phyloP scores from a whole-genome alignment of 805 yeast genomes.

The Ogataea glucozyma region DNA sequence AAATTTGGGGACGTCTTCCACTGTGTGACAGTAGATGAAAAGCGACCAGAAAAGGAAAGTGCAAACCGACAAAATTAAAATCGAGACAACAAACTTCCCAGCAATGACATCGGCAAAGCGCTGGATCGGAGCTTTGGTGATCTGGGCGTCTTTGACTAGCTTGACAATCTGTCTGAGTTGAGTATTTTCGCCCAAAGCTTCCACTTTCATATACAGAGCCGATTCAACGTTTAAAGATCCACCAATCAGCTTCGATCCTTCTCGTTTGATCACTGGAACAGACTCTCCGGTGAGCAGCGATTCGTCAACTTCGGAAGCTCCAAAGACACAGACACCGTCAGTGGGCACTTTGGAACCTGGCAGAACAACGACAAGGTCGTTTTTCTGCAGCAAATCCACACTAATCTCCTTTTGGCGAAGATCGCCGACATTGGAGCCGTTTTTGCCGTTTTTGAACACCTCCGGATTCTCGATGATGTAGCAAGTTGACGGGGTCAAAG shows the following conservation, averaged over 20 bases:
- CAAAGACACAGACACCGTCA: constrained; percentile 80
- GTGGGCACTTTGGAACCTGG: constrained; percentile 93
- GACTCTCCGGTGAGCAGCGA: constrained; percentile 92
- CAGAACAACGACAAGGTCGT: constrained; percentile 72
- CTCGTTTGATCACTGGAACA: constrained; percentile 62
- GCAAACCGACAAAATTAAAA: constrained; percentile 56
- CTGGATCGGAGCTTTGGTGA: constrained; percentile 87
- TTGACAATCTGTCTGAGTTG: constrained; percentile 84
- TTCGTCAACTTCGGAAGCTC: constrained; percentile 85
- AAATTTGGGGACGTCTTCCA: constrained; percentile 26
- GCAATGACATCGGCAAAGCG: constrained; percentile 84
- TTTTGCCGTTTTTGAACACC: constrained; percentile 9
- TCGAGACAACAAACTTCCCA: constrained; percentile 78
- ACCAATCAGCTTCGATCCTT: constrained; percentile 72
- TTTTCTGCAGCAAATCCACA: constrained; percentile 73
- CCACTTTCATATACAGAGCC: constrained; percentile 65
- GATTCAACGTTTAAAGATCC: constrained; percentile 89
- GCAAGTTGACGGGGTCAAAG: constrained; percentile 79
- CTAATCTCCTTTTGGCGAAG: constrained; percentile 52
- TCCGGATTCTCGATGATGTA: constrained; percentile 52
- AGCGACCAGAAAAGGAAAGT: constrained; percentile 70
- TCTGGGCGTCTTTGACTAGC: constrained; percentile 86
- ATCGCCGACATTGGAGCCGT: constrained; percentile 15
- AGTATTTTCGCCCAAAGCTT: constrained; percentile 77
- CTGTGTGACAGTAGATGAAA: constrained; percentile 29